Evolutionary conservation across 148 eudicot genomes (phyloP).

Genomic region (Dysphania ambrosioides): DNA sequence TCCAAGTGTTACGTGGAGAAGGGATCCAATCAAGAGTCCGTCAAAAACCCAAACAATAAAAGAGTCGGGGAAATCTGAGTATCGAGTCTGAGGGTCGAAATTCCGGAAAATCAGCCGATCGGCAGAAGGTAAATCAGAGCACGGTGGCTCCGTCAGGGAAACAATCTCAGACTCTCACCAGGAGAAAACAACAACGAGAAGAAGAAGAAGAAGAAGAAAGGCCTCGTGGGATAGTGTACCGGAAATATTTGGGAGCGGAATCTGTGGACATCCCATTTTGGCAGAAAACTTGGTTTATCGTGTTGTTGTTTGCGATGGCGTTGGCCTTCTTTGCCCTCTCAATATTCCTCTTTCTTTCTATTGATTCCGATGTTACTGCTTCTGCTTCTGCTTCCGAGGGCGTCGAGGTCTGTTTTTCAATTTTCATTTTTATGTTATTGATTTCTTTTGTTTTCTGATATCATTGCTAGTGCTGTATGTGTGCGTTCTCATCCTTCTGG

Average conservation of each 20-base stretch:
- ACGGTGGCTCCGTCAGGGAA: constrained; percentile 75
- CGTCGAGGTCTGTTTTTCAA: constrained; percentile 25
- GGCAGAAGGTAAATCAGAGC: background rate
- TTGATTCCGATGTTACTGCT: constrained; percentile 51
- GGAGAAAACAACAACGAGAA: constrained; percentile 41
- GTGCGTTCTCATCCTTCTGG: too few relatives aligned
- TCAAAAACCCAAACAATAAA: too few relatives aligned
- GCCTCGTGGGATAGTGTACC: constrained; percentile 39
- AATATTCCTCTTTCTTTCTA: constrained; percentile 57
- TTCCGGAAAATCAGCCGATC: too few relatives aligned
- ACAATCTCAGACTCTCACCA: constrained; percentile 39
- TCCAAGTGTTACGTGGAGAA: too few relatives aligned
- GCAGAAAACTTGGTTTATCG: constrained; percentile 75
- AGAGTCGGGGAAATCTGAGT: too few relatives aligned
- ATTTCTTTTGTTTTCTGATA: too few relatives aligned
- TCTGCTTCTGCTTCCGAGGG: constrained; percentile 35
- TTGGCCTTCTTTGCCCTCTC: constrained; percentile 63
- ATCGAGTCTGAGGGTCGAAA: too few relatives aligned
- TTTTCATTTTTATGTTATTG: background rate
- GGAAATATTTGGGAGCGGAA: constrained; percentile 36
- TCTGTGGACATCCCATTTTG: constrained; percentile 53
- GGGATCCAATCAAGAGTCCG: too few relatives aligned
- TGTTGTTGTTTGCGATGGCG: constrained; percentile 66
- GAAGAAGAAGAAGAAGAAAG: background rate
- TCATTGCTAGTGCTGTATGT: too few relatives aligned